Evolutionary conservation across 805 yeast genomes (phyloP).

Genomic region (Candida easanensis): DNA sequence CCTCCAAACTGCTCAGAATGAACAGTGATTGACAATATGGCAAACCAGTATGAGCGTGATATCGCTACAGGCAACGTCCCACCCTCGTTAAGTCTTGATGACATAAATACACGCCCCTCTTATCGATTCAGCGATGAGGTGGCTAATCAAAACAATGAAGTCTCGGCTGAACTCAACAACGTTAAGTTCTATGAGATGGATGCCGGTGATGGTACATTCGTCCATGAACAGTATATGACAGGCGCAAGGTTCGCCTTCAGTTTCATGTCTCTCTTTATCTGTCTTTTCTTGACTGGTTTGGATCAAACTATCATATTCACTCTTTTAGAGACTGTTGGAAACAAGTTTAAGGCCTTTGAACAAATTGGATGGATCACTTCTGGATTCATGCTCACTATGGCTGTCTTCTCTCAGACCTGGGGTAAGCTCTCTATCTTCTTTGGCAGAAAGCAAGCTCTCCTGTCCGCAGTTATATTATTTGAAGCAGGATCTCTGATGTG

Average conservation of each 20-base stretch:
- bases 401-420: slow-evolving; percentile 52
- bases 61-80: too few species aligned
- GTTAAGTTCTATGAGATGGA: slow-evolving; percentile 22
- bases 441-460: slow-evolving; percentile 51
- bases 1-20: too few species aligned
- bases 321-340: slow-evolving; percentile 47
- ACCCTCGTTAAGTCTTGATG: too few species aligned
- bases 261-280: slow-evolving; percentile 18
- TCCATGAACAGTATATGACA: slow-evolving; percentile 19
- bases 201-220: slow-evolving; percentile 27
- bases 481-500: slow-evolving; percentile 46
- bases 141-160: too few species aligned
- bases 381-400: slow-evolving; percentile 52
- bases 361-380: slow-evolving; percentile 58
- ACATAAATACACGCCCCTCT: too few species aligned
- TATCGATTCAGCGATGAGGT: too few species aligned
- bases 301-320: slow-evolving; percentile 58
- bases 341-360: slow-evolving; percentile 46
- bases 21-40: too few species aligned
- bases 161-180: too few species aligned
- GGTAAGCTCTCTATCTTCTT: slow-evolving; percentile 32
- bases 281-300: slow-evolving; percentile 39
- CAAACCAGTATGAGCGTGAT: too few species aligned
- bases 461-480: slow-evolving; percentile 37
- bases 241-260: slow-evolving; percentile 13